Base-by-base conservation (phyloP, 2,329 filamentous ascomycete species). In the Sclerotinia glacialis region DNA sequence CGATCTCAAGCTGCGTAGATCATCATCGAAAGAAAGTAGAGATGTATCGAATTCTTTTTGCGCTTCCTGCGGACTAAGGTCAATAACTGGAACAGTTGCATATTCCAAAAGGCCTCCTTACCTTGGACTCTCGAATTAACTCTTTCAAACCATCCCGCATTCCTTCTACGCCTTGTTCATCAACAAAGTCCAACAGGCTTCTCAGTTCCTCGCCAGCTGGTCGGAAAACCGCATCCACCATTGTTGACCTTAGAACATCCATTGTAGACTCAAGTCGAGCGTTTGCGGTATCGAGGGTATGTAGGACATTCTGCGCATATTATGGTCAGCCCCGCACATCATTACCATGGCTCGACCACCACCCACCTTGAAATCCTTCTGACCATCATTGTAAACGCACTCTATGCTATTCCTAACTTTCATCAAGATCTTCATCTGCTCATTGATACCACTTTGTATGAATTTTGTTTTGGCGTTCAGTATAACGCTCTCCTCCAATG, bases 401-500 rank as follows among this genome's bases (percentile, higher is more conserved):
- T 82, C 81, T 71, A 89, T 78, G 61, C 81, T 80, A 31, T 79
- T 77, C 47, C 84, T 80, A 8, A 88, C 78, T 59, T 80, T 79
- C 31, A 78, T 76, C 37, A 89, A 79, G 26, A 88, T 76, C 52
- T 78, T 79, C 21, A 82, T 76, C 77, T 89, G 85, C 31, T 86
- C 82, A 44, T 77, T 79, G 67, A 92, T 85, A 50, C 86, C 86
- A 12, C 80, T 81, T 61, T 83, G 84, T 8, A 93, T 78, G 75
- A 92, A 92, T n/a, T 81, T 82, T 0, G 88, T 86, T 72, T 90
- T 84, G 9, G 91, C 87, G 28, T 85, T 84, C 5, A 96, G 83
- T 12, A 93, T 83, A 64, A 92, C 88, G 58, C 88, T 89, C 72
- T 95, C 89, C 75, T 96, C 91, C 70, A 97, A 83, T 44, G 91